phyloP scores from a whole-genome alignment of 2,329 filamentous ascomycete species.

The Fusarium sp. region DNA sequence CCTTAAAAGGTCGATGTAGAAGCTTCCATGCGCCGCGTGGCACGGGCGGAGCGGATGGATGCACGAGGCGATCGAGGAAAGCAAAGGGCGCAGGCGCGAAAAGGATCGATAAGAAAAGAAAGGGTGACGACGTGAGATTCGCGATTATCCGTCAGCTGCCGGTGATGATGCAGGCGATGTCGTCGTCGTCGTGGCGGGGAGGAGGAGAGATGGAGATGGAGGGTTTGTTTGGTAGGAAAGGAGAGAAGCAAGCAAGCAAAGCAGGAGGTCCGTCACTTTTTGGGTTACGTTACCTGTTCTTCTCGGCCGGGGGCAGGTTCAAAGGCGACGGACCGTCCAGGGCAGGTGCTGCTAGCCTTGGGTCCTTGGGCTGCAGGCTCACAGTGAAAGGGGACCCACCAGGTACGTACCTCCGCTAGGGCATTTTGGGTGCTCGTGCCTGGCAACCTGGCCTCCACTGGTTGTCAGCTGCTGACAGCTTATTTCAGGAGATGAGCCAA shows the following conservation, averaged over 20 bases:
- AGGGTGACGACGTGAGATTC: constrained; percentile 35
- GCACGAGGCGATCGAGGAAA: constrained; percentile 17
- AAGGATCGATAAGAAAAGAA: constrained; percentile 34
- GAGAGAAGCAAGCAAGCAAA: constrained; percentile 29
- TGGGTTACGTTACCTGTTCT: constrained; percentile 51
- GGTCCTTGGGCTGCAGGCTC: constrained; percentile 1
- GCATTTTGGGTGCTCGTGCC: constrained; percentile 5
- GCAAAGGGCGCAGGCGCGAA: constrained; percentile 28
- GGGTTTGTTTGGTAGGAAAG: constrained; percentile 42
- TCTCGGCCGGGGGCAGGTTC: constrained; percentile 33
- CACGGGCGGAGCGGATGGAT: constrained; percentile 33
- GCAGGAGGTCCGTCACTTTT: constrained; percentile 37
- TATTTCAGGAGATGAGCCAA: constrained; percentile 20
- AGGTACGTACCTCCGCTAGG: constrained; percentile 26
- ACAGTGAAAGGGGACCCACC: background rate
- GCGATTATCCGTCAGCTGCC: constrained; percentile 41
- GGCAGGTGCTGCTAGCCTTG: constrained; percentile 19
- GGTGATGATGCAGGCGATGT: constrained; percentile 41
- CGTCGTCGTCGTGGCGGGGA: constrained; percentile 33
- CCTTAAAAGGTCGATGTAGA: constrained; percentile 42
- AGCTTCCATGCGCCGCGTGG: constrained; percentile 55
- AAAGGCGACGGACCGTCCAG: constrained; percentile 28
- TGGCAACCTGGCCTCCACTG: constrained; percentile 17
- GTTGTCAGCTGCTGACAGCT: constrained; percentile 30
- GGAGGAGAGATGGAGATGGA: constrained; percentile 34